phyloP scores from a whole-genome alignment of 1,139 yeast genomes.

The Saccharomyces pastorianus region DNA sequence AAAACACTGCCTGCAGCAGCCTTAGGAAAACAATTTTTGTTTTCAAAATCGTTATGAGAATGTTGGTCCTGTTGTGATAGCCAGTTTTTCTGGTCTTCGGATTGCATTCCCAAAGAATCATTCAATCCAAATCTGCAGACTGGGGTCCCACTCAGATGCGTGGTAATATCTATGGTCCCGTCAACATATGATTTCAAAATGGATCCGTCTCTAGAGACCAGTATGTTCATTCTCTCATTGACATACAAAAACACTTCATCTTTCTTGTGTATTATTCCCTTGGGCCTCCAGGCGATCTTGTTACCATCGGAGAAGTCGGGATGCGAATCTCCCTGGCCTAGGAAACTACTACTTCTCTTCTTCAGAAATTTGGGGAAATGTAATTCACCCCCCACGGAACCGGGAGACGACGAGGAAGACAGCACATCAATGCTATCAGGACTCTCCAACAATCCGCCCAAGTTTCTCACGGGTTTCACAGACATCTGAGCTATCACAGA shows the following conservation, averaged over 20 bases:
- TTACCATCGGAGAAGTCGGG: constrained; percentile 11
- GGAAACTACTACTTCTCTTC: constrained; percentile 11
- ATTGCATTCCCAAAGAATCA: constrained; percentile 32
- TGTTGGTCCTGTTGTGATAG: neutral
- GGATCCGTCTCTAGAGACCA: constrained; percentile 53
- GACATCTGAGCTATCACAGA: constrained; percentile 32
- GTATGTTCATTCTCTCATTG: constrained; percentile 62
- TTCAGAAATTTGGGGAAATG: constrained; percentile 14
- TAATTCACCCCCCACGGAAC: neutral
- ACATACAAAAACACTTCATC: constrained; percentile 77
- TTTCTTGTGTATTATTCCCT: constrained; percentile 68
- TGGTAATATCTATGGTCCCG: constrained; percentile 65
- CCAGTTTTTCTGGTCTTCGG: constrained; percentile 43
- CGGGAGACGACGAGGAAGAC: neutral
- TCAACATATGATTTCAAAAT: constrained; percentile 66
- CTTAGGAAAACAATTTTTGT: constrained; percentile 24
- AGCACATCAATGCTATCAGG: neutral
- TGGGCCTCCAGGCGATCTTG: constrained; percentile 60
- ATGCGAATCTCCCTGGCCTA: constrained; percentile 11
- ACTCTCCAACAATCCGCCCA: neutral
- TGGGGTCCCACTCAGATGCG: constrained; percentile 73
- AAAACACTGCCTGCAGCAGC: constrained; percentile 46
- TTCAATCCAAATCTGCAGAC: constrained; percentile 56
- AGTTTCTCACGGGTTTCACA: constrained; percentile 15
- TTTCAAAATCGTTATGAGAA: constrained; percentile 10